These are phyloP conservation scores for Chlorokybus atmophyticus DNA, from an alignment of 139 green algal species.

Conservation along the genomic window DNA sequence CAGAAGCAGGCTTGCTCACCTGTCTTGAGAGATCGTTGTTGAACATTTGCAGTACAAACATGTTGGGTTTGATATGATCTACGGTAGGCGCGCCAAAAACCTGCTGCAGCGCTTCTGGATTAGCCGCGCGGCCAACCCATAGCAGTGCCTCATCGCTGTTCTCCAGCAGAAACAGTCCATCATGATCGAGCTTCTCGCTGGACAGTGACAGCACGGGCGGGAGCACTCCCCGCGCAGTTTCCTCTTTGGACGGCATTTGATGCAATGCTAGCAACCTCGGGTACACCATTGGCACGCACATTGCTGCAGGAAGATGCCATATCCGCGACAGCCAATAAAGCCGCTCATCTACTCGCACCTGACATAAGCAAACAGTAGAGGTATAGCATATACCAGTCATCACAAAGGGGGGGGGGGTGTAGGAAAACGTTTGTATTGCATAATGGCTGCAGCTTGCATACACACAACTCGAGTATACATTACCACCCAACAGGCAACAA, in stretches of 20 bases:
- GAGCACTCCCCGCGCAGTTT: conserved; percentile 1
- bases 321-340: conserved; percentile 48
- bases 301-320: conserved; percentile 35
- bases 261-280: conserved; percentile 42
- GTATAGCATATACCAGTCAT: no score
- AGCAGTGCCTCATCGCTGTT: conserved; percentile 69
- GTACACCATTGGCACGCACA: conserved; percentile 48
- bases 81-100: conserved; percentile 45
- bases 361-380: no score
- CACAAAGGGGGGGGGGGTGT: no score
- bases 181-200: conserved; percentile 43
- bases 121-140: conserved; percentile 59
- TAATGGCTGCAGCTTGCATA: no score
- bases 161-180: conserved; percentile 79
- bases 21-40: conserved; percentile 1
- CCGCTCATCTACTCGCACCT: conserved; percentile 70
- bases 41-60: conserved; percentile 13
- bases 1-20: no score
- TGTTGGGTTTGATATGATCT: conserved; percentile 29
- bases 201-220: conserved; percentile 19
- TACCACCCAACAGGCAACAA: no score
- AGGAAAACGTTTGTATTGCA: no score
- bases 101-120: conserved; percentile 26
- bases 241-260: conserved; percentile 25
- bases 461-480: no score